phyloP scores from a whole-genome alignment of 2,329 filamentous ascomycete genomes.

The Calonectria fujianensis region DNA sequence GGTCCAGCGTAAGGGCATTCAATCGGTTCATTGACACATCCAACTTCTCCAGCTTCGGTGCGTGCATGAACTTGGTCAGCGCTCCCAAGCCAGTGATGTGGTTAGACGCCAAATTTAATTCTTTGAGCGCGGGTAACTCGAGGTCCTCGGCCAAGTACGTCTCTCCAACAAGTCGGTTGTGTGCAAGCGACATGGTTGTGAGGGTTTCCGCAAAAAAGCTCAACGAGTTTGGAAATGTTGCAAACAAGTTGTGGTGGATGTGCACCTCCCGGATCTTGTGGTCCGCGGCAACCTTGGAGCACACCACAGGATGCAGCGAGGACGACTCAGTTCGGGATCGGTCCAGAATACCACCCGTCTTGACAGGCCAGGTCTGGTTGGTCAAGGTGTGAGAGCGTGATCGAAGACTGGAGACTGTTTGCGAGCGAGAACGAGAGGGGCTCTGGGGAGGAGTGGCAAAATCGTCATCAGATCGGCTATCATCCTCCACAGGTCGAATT shows the following conservation, averaged over 20 bases:
- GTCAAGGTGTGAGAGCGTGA: constrained; percentile 67
- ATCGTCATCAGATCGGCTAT: constrained; percentile 70
- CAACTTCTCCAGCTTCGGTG: constrained; percentile 83
- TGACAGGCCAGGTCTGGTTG: constrained; percentile 73
- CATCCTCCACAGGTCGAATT: constrained; percentile 60
- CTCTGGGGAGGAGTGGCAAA: constrained; percentile 75
- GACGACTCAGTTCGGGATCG: constrained; percentile 80
- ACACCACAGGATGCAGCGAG: constrained; percentile 74
- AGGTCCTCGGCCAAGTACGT: constrained; percentile 80
- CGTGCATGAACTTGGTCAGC: constrained; percentile 80
- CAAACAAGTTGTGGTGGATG: constrained; percentile 86
- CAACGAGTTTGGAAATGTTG: constrained; percentile 81
- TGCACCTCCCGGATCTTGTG: constrained; percentile 75
- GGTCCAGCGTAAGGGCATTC: constrained; percentile 76
- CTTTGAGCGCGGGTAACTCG: constrained; percentile 83
- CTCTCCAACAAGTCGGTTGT: constrained; percentile 82
- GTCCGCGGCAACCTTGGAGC: constrained; percentile 72
- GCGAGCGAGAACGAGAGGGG: constrained; percentile 69
- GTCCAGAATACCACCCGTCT: constrained; percentile 79
- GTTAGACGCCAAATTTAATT: constrained; percentile 85
- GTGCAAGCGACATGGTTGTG: constrained; percentile 82
- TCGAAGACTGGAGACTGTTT: constrained; percentile 66
- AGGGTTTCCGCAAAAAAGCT: constrained; percentile 83
- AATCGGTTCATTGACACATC: constrained; percentile 91
- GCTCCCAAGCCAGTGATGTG: constrained; percentile 82